Conservation (phyloP, 305 asterid species). For the Fraxinus angustifolia region DNA sequence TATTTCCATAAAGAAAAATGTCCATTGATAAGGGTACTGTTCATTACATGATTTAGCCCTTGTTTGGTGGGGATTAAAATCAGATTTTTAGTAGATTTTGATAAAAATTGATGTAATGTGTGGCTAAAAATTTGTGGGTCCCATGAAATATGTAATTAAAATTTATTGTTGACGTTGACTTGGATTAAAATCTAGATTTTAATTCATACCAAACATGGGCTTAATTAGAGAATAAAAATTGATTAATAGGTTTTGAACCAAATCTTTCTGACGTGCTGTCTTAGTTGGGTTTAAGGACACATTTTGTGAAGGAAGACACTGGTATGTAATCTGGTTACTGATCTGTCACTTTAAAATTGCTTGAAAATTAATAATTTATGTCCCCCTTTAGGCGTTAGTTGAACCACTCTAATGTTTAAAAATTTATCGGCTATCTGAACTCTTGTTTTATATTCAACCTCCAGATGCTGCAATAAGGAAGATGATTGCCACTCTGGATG, state of each 20-base stretch:
- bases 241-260: background rate
- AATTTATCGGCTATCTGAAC: conserved; percentile 8
- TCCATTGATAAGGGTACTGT: background rate
- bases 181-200: no score
- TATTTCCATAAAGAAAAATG: background rate
- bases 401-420: background rate
- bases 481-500: conserved; percentile 91
- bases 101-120: no score
- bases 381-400: conserved; percentile 9
- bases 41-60: background rate
- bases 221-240: background rate
- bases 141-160: no score
- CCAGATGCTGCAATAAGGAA: conserved; percentile 86
- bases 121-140: no score
- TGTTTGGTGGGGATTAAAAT: no score
- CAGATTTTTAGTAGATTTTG: no score
- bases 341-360: background rate
- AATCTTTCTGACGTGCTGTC: conserved; percentile 10
- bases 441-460: conserved; percentile 18
- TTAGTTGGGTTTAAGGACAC: background rate
- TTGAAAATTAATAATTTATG: background rate
- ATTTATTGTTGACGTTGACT: no score
- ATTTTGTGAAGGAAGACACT: background rate
- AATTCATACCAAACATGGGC: no score
- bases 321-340: background rate